A percentile compares a stretch with the other conserved stretches of the same genome.
phyloP scores from a whole-genome alignment of 2,329 filamentous ascomycete genomes.

The Ceratocystis diversiconidia region DNA sequence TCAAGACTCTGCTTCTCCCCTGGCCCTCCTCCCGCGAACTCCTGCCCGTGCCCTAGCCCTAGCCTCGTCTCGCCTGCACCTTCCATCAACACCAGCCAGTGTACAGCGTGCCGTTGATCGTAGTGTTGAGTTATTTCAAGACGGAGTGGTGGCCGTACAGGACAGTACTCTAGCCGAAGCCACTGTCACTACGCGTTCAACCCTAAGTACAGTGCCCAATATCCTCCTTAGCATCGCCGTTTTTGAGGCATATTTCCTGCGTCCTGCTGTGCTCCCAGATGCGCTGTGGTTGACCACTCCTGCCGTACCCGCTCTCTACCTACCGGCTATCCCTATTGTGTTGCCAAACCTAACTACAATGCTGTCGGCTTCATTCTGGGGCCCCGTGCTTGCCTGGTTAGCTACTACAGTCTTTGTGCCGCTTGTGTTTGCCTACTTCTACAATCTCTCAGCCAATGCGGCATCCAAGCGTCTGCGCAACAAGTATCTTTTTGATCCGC shows the following conservation, averaged over 20 bases:
- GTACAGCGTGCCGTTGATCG: constrained; percentile 65
- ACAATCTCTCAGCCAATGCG: constrained; percentile 55
- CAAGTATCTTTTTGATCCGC: constrained; percentile 59
- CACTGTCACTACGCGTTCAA: constrained; percentile 51
- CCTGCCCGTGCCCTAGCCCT: constrained; percentile 38
- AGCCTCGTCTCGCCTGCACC: constrained; percentile 46
- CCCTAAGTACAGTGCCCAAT: constrained; percentile 55
- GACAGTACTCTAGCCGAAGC: constrained; percentile 52
- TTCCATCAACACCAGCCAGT: constrained; percentile 67
- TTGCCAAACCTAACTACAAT: constrained; percentile 72
- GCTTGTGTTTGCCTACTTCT: constrained; percentile 64
- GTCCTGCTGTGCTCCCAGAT: constrained; percentile 55
- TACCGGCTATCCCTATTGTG: constrained; percentile 45
- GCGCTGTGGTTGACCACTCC: constrained; percentile 61
- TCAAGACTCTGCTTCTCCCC: background rate
- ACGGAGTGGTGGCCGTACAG: constrained; percentile 48
- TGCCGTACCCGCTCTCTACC: constrained; percentile 40
- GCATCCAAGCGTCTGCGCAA: constrained; percentile 29
- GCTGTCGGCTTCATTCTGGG: constrained; percentile 69
- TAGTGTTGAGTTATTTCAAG: constrained; percentile 48
- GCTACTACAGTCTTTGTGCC: constrained; percentile 59
- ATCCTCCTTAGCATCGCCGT: constrained; percentile 54
- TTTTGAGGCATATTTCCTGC: constrained; percentile 57
- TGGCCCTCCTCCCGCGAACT: constrained; percentile 14
- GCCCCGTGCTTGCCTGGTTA: constrained; percentile 61